phyloP scores from a whole-genome alignment of 2,329 filamentous ascomycete species.

The Monosporascus ibericus region DNA sequence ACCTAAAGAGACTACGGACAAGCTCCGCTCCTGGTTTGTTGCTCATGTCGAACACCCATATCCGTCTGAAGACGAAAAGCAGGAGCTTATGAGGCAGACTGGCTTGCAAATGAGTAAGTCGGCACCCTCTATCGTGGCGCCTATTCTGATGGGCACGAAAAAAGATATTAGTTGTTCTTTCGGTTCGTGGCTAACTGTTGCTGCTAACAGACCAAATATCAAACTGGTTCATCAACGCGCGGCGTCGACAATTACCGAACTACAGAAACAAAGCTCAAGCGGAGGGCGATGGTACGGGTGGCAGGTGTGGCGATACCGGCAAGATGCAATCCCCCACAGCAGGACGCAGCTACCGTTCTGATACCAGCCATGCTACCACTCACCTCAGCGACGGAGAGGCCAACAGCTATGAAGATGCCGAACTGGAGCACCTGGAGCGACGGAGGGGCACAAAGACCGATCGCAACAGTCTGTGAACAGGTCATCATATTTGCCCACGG shows the following conservation, averaged over 20 bases:
- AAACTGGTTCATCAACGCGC: conserved; percentile 78
- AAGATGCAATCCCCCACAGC: conserved; percentile 33
- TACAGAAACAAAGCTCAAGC: conserved; percentile 51
- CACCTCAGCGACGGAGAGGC: conserved; percentile 43
- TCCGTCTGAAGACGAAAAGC: conserved; percentile 82
- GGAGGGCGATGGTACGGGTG: conserved; percentile 43
- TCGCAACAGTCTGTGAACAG: conserved; percentile 40
- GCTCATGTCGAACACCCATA: conserved; percentile 77
- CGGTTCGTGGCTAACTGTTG: conserved; percentile 9
- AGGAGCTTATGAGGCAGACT: conserved; percentile 70
- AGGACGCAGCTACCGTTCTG: conserved; percentile 30
- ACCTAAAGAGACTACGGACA: conserved; percentile 83
- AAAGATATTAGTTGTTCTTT: not conserved
- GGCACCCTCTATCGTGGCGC: not conserved
- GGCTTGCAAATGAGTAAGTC: conserved; percentile 69
- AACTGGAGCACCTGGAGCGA: conserved; percentile 29
- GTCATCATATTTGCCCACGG: conserved; percentile 1
- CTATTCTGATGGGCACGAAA: not conserved
- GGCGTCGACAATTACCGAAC: conserved; percentile 57
- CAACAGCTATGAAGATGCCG: conserved; percentile 37
- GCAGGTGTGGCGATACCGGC: conserved; percentile 26
- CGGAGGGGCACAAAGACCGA: conserved; percentile 31
- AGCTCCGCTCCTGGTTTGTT: conserved; percentile 73
- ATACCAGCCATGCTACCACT: conserved; percentile 28
- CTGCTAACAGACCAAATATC: conserved; percentile 56